Evolutionary conservation across 768 basidiomycete genomes (phyloP).

Genomic region (Calocybe cyanea): DNA sequence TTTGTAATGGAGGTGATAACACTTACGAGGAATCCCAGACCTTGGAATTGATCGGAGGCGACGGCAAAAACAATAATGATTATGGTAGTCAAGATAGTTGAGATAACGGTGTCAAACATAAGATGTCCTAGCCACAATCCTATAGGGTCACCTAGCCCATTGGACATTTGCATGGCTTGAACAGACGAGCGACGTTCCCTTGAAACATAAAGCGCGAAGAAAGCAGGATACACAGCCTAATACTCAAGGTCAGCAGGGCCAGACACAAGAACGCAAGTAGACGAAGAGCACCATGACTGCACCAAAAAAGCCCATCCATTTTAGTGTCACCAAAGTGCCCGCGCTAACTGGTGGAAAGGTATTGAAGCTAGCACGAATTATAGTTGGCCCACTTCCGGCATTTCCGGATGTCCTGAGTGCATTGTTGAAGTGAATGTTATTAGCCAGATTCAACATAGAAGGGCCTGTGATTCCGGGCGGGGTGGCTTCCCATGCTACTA

Average conservation of each 20-base stretch:
- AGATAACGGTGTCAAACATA: slow-evolving; percentile 64
- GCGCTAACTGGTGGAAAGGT: slow-evolving; percentile 53
- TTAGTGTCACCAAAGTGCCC: slow-evolving; percentile 57
- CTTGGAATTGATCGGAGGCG: slow-evolving; percentile 60
- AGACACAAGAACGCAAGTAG: not conserved
- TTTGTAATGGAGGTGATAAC: not conserved
- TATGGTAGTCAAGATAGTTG: slow-evolving; percentile 57
- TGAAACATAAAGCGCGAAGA: slow-evolving; percentile 75
- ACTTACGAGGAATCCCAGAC: slow-evolving; percentile 59
- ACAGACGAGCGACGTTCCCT: slow-evolving; percentile 68
- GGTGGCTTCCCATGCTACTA: slow-evolving; percentile 71
- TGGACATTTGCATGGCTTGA: slow-evolving; percentile 80
- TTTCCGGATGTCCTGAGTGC: slow-evolving; percentile 53
- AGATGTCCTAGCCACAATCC: slow-evolving; percentile 81
- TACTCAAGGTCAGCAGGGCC: slow-evolving; percentile 20
- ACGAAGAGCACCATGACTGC: slow-evolving; percentile 55
- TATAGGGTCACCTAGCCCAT: slow-evolving; percentile 65
- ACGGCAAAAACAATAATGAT: slow-evolving; percentile 59
- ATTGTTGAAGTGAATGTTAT: slow-evolving; percentile 62
- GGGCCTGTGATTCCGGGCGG: slow-evolving; percentile 57
- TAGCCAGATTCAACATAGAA: slow-evolving; percentile 62
- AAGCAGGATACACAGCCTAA: slow-evolving; percentile 72
- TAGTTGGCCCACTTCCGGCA: slow-evolving; percentile 31
- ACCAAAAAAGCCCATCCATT: slow-evolving; percentile 75
- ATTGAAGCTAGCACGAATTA: slow-evolving; percentile 57